A percentile compares a stretch with the other conserved stretches of the same genome.
Evolutionary conservation across 306 rosid genomes (phyloP).

Genomic region (Calophaca sinica): DNA sequence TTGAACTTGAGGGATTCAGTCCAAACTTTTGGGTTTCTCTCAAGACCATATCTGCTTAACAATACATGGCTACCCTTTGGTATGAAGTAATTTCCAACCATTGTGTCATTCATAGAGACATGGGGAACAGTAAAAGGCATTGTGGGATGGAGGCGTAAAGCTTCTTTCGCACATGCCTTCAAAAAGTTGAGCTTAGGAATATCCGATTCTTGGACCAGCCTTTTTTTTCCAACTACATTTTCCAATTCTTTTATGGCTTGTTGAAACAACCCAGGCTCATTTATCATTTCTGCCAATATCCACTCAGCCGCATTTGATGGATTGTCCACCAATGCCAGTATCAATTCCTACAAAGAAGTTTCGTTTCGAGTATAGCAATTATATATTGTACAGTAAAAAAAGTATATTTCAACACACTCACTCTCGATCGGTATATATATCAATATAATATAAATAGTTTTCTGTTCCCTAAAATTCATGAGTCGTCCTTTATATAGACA

Average conservation of each 20-base stretch:
- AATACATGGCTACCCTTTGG: constrained; percentile 59
- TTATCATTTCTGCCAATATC: constrained; percentile 57
- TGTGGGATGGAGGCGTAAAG: constrained; percentile 58
- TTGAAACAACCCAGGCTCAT: constrained; percentile 46
- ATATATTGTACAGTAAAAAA: too few species aligned
- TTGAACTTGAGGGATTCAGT: constrained; percentile 42
- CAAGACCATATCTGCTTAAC: constrained; percentile 47
- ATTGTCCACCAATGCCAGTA: constrained; percentile 49
- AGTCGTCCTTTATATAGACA: too few species aligned
- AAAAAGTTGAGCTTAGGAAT: constrained; percentile 51
- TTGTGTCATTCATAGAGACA: constrained; percentile 39
- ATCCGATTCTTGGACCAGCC: constrained; percentile 54
- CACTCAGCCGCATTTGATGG: constrained; percentile 57
- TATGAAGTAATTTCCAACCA: constrained; percentile 54
- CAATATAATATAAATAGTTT: too few species aligned
- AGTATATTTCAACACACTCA: too few species aligned
- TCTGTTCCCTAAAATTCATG: too few species aligned
- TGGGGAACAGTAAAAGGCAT: constrained; percentile 56
- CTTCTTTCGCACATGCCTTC: constrained; percentile 54
- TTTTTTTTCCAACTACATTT: constrained; percentile 35
- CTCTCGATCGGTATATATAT: too few species aligned
- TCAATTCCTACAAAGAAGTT: constrained; percentile 47
- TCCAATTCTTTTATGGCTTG: constrained; percentile 44
- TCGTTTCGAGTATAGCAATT: background rate
- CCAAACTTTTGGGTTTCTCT: constrained; percentile 55